Conservation (phyloP, 2,329 filamentous ascomycete genomes). For the Venturia effusa region DNA sequence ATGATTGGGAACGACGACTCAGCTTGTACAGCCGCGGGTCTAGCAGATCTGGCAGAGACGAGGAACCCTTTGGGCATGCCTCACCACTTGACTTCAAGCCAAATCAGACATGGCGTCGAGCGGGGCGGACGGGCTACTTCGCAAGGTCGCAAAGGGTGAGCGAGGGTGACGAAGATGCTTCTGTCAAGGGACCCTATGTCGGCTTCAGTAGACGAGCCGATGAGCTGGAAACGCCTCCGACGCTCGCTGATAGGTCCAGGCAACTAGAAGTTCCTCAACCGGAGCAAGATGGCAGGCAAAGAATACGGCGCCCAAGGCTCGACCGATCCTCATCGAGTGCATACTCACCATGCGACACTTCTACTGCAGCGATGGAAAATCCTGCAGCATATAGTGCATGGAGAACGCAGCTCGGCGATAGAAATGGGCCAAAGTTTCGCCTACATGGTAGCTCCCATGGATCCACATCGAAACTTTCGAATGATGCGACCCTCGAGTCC, state of each 20-base stretch:
- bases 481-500: neutral
- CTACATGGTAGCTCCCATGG: neutral
- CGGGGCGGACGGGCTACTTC: neutral
- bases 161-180: neutral
- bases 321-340: neutral
- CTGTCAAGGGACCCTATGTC: neutral
- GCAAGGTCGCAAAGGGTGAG: neutral
- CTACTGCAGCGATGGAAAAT: slow-evolving; percentile 1
- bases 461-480: neutral
- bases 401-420: neutral
- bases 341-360: slow-evolving; percentile 7
- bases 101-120: neutral
- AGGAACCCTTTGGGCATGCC: neutral
- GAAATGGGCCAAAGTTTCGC: neutral
- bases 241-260: too few species aligned
- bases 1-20: neutral
- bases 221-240: neutral
- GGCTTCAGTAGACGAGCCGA: neutral
- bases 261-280: neutral
- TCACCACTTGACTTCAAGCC: neutral
- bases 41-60: neutral
- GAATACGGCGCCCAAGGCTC: neutral
- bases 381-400: neutral
- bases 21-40: neutral
- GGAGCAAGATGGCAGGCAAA: neutral